These are phyloP conservation scores for Pseudogymnoascus sp. DNA, from an alignment of 2,329 filamentous ascomycete species.

Conservation along the genomic window DNA sequence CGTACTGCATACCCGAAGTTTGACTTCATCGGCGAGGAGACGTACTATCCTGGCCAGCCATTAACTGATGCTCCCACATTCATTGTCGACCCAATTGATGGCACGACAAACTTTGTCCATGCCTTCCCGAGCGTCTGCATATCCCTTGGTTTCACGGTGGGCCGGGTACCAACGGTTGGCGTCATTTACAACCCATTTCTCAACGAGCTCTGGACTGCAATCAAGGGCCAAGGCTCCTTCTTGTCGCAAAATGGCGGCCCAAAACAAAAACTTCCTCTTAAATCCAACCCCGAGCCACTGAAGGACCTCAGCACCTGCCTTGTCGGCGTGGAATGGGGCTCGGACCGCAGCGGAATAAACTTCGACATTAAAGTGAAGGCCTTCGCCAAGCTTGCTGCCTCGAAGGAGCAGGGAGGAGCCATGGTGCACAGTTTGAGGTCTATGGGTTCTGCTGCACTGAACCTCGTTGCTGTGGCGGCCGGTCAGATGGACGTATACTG, in stretches of 20 bases:
- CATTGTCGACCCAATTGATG: constrained; percentile 76
- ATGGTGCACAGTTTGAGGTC: constrained; percentile 73
- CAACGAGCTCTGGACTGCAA: constrained; percentile 59
- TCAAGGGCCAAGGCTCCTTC: constrained; percentile 61
- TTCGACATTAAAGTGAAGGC: constrained; percentile 62
- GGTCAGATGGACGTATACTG: constrained; percentile 69
- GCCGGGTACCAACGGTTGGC: constrained; percentile 56
- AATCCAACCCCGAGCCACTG: constrained; percentile 47
- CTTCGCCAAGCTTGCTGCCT: constrained; percentile 52
- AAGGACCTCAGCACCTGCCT: constrained; percentile 54
- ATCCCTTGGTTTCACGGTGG: constrained; percentile 64
- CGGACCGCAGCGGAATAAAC: constrained; percentile 59
- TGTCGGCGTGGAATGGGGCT: constrained; percentile 68
- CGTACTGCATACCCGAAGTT: constrained; percentile 46
- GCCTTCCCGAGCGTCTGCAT: constrained; percentile 68
- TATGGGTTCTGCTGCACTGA: constrained; percentile 67
- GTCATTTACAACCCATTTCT: constrained; percentile 77
- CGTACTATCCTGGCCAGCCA: constrained; percentile 58
- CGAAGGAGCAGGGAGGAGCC: constrained; percentile 54
- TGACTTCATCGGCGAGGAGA: constrained; percentile 70
- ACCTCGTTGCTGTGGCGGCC: constrained; percentile 64
- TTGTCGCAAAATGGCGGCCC: constrained; percentile 34
- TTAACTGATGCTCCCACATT: constrained; percentile 66
- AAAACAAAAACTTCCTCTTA: constrained; percentile 39
- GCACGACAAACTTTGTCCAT: constrained; percentile 76